These are phyloP conservation scores for Climacium dendroides DNA, from an alignment of 225 moss, liverwort and hornwort species.

Conservation along the genomic window DNA sequence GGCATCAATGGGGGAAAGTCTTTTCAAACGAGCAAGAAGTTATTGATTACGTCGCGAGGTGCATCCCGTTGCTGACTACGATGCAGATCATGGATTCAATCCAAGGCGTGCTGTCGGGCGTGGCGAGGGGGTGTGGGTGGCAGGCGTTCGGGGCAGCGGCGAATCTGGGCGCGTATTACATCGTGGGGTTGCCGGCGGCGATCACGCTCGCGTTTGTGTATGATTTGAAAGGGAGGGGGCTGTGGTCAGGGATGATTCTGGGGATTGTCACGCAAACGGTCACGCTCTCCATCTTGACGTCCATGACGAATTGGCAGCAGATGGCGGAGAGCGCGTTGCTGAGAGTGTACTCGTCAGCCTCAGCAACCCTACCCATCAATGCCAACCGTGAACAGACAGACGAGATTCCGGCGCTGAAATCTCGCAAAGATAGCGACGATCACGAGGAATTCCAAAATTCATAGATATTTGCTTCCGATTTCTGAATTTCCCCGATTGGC, in stretches of 20 bases:
- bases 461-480: neutral
- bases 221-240: conserved; percentile 29
- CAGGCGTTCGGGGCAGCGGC: conserved; percentile 45
- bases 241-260: conserved; percentile 44
- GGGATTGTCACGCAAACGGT: conserved; percentile 25
- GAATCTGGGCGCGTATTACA: conserved; percentile 52
- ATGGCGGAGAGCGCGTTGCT: conserved; percentile 29
- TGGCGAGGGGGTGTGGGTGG: conserved; percentile 52
- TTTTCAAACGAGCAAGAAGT: conserved; percentile 42
- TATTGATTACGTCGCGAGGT: conserved; percentile 23
- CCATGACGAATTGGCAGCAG: conserved; percentile 41
- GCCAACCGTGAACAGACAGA: neutral
- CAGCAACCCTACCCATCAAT: conserved; percentile 7
- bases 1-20: conserved; percentile 13
- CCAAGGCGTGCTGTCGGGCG: conserved; percentile 51
- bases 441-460: neutral
- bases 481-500: neutral
- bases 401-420: neutral
- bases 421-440: neutral
- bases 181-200: conserved; percentile 46
- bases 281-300: conserved; percentile 21
- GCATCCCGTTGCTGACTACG: conserved; percentile 21
- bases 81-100: conserved; percentile 34
- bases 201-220: conserved; percentile 38
- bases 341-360: conserved; percentile 4